Percentiles rank a stretch among this genome's conserved stretches.
Conservation (phyloP, 2,329 filamentous ascomycete genomes). For the Grosmannia huntii region DNA sequence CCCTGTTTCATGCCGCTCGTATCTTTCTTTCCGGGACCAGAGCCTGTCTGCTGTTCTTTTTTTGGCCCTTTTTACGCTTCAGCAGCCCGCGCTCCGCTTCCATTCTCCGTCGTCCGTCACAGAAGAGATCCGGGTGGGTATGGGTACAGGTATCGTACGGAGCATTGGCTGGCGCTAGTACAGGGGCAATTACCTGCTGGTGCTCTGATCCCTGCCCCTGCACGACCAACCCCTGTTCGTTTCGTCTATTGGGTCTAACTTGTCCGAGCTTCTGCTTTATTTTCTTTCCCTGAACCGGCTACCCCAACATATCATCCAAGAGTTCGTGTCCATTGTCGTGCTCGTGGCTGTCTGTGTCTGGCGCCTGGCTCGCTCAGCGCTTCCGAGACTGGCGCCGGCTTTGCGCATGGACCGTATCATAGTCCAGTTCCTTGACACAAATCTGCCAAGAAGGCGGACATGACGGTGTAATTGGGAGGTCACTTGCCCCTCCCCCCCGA, state of each 20-base stretch:
- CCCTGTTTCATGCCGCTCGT: not conserved
- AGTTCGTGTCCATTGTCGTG: too few relatives aligned
- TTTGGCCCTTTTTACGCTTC: not conserved
- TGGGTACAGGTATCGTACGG: not conserved
- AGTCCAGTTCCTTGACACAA: too few relatives aligned
- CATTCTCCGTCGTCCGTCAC: not conserved
- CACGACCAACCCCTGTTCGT: not conserved
- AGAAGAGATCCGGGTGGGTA: not conserved
- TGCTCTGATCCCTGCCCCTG: not conserved
- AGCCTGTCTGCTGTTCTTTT: not conserved
- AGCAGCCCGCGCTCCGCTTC: not conserved
- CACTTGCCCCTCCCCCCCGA: too few relatives aligned
- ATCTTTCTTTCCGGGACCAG: not conserved
- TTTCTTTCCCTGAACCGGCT: not conserved
- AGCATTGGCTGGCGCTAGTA: not conserved
- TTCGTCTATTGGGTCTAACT: not conserved
- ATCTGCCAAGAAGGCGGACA: too few relatives aligned
- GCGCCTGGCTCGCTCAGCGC: not conserved
- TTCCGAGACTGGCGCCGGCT: too few relatives aligned
- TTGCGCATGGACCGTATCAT: too few relatives aligned
- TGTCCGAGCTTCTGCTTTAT: conserved; percentile 1
- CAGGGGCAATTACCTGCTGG: not conserved
- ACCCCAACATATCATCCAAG: not conserved
- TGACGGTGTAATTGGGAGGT: too few relatives aligned
- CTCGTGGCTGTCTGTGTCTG: not conserved